phyloP scores from a whole-genome alignment of 148 eudicot species.

The Nepenthes gracilis region DNA sequence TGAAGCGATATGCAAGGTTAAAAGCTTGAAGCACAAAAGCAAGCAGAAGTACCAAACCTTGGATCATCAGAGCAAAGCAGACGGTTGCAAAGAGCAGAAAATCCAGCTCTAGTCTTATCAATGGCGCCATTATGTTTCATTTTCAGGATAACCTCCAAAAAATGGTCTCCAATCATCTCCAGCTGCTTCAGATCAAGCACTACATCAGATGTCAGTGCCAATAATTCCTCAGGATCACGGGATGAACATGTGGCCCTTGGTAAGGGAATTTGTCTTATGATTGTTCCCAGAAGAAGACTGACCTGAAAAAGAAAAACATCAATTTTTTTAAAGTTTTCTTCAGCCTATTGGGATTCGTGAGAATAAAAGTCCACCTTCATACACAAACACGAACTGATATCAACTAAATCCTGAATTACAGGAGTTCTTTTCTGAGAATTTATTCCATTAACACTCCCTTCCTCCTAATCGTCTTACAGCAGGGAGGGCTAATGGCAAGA shows the following conservation, averaged over 20 bases:
- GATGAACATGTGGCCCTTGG: slow-evolving; percentile 44
- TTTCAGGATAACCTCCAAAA: slow-evolving; percentile 87
- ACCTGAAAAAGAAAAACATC: slow-evolving; percentile 37
- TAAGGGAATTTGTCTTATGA: slow-evolving; percentile 84
- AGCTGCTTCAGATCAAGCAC: slow-evolving; percentile 80
- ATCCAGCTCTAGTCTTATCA: slow-evolving; percentile 98
- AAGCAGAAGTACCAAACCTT: slow-evolving; percentile 34
- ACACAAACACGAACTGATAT: too few species aligned
- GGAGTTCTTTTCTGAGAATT: too few species aligned
- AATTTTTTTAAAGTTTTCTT: not conserved
- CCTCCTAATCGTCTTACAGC: too few species aligned
- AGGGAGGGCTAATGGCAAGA: too few species aligned
- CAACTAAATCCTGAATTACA: too few species aligned
- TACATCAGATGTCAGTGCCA: slow-evolving; percentile 27
- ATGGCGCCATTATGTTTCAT: slow-evolving; percentile 99
- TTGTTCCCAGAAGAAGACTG: slow-evolving; percentile 96
- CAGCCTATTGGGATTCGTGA: too few species aligned
- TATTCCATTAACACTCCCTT: too few species aligned
- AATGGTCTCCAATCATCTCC: slow-evolving; percentile 83
- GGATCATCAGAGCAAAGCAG: slow-evolving; percentile 93
- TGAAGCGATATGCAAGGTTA: too few species aligned
- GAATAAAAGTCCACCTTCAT: too few species aligned
- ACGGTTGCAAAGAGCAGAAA: slow-evolving; percentile 98
- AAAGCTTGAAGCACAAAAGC: not conserved
- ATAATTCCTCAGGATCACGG: slow-evolving; percentile 15